Evolutionary conservation across 2,329 filamentous ascomycete species (phyloP).

Genomic region (Diaporthe vaccinii): DNA sequence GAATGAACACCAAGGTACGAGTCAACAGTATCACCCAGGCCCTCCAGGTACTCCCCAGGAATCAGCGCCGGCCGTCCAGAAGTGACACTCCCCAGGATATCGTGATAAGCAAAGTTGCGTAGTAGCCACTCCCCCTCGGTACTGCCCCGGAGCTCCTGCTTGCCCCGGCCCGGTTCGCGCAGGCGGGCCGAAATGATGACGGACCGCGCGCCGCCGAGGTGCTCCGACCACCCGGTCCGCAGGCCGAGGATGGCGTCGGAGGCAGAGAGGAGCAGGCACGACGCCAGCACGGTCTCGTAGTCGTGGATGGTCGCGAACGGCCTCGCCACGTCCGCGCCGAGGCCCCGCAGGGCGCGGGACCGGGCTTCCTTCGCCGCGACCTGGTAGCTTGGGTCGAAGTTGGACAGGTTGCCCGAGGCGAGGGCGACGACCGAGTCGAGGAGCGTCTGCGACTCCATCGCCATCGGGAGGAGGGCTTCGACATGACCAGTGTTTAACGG

Average conservation of each 20-base stretch:
- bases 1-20: constrained; percentile 6
- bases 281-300: not conserved
- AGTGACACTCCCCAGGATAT: not conserved
- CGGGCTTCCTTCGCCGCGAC: not conserved
- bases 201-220: not conserved
- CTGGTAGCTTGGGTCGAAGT: not conserved
- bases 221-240: not conserved
- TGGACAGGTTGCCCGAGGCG: constrained; percentile 11
- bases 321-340: not conserved
- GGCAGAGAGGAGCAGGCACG: constrained; percentile 1
- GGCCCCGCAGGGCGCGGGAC: not conserved
- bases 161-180: not conserved
- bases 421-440: not conserved
- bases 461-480: not conserved
- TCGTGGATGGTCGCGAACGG: not conserved
- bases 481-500: not conserved
- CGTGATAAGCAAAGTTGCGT: constrained; percentile 5
- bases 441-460: not conserved
- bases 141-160: not conserved
- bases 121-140: not conserved
- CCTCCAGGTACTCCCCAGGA: not conserved
- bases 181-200: not conserved
- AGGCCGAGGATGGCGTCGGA: constrained; percentile 6
- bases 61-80: not conserved
- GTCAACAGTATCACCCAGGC: not conserved